phyloP scores from a whole-genome alignment of 2,329 filamentous ascomycete species.

The Ceratocystiopsis brevicomis region DNA sequence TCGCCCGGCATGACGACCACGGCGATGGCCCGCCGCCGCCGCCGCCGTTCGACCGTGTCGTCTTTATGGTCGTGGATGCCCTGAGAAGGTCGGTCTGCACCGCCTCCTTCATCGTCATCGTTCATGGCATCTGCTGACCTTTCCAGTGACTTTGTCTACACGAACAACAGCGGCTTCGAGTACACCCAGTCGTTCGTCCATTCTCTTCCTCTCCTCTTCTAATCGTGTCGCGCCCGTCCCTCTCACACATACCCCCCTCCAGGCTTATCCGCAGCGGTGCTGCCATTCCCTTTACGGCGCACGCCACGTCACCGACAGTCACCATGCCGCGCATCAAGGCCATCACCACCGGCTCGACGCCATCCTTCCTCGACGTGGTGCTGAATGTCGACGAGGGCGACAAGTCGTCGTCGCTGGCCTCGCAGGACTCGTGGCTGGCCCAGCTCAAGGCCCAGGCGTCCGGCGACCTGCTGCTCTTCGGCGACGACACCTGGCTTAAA shows the following conservation, averaged over 20 bases:
- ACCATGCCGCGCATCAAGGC: conserved; percentile 97
- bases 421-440: conserved; percentile 89
- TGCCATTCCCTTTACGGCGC: conserved; percentile 83
- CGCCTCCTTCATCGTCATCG: too few species aligned
- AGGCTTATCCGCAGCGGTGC: conserved; percentile 69
- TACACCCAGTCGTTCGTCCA: conserved; percentile 67
- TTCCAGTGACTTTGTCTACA: conserved; percentile 78
- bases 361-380: conserved; percentile 91
- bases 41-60: conserved; percentile 66
- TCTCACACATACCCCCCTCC: not conserved
- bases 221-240: not conserved
- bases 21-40: conserved; percentile 36
- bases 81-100: conserved; percentile 48
- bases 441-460: conserved; percentile 60
- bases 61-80: conserved; percentile 98
- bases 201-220: too few species aligned
- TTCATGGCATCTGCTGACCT: conserved; percentile 4
- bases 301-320: conserved; percentile 90
- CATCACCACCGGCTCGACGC: conserved; percentile 93
- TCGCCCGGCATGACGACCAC: conserved; percentile 47
- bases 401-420: conserved; percentile 67
- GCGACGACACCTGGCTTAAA: conserved; percentile 96
- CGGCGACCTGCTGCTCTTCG: conserved; percentile 81
- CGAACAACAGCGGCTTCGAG: conserved; percentile 57
- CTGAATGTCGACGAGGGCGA: conserved; percentile 92